phyloP scores from a whole-genome alignment of 441 rosid species.

The Brassica balearica region DNA sequence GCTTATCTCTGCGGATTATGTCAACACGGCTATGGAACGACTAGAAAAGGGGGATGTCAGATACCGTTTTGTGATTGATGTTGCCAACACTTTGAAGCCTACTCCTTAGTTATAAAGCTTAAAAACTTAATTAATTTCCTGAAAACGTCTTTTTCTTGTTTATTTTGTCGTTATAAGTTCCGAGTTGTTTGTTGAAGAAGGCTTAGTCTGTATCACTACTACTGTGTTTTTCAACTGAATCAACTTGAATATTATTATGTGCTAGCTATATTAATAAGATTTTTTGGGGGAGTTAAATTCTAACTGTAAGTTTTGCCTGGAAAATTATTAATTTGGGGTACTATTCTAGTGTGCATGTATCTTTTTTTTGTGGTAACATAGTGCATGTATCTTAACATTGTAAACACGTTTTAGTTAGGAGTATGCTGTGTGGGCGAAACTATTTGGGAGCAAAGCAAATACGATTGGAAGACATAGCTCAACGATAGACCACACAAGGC shows the following conservation, averaged over 20 bases:
- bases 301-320: not conserved
- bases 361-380: not conserved
- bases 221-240: not conserved
- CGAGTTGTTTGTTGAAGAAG: not conserved
- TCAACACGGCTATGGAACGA: slow-evolving; percentile 63
- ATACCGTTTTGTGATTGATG: slow-evolving; percentile 69
- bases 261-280: not conserved
- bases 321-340: not conserved
- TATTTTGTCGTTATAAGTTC: slow-evolving; percentile 18
- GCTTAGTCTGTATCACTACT: slow-evolving; percentile 17
- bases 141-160: not conserved
- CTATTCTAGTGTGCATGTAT: not conserved
- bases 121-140: not conserved
- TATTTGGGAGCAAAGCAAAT: slow-evolving; percentile 6
- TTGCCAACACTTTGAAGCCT: slow-evolving; percentile 19
- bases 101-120: not conserved
- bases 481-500: slow-evolving; percentile 13
- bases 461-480: slow-evolving; percentile 9
- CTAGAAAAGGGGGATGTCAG: slow-evolving; percentile 56
- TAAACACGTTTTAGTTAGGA: slow-evolving; percentile 12
- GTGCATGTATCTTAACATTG: slow-evolving; percentile 26
- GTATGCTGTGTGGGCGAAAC: slow-evolving; percentile 24
- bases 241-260: not conserved
- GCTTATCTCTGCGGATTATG: slow-evolving; percentile 52
- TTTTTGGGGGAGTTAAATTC: not conserved